Base-by-base conservation (phyloP, 208 protist genomes). In the Trypanosoma vivax region DNA sequence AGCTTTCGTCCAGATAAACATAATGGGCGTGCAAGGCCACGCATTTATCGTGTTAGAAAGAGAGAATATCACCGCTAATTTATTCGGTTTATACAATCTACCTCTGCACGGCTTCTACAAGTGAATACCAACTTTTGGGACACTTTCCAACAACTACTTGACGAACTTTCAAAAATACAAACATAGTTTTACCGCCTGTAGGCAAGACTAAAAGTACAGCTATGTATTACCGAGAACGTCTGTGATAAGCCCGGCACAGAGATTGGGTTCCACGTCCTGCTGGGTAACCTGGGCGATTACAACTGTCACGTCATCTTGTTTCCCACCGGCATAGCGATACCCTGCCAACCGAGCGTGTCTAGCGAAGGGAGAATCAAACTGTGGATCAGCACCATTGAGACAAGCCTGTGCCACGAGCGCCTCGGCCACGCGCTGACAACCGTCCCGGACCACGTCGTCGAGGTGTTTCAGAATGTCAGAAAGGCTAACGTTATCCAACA, bases 281-380 rank as follows among this genome's bases (percentile, higher is more conserved):
- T 21, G 31, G 2, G 70, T 83, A n/a, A 94, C 76, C 39, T 75
- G 57, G n/a, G 87, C 80, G 11, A 91, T 76, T 10, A 94, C 52
- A 41, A 78, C 73, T 0, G 87, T 94, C 16, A 94, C 79, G 53
- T 94, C 87, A 52, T 94, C 87, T 18, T 90, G 60, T 49, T 94
- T 94, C 16, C 87, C 87, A 27, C 87, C 87, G 11, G 41, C 60
- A 51, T 88, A 88, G 16, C 50, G 60, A 58, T 85, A 88, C 7
- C 86, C 86, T 10, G 60, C 56, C 24, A 57, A 48, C 23, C 50
- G 47, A 2, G 86, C 86, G 23, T 87, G 69, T 35, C 63, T 76
- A n/a, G 86, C 79, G 67, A 93, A 93, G 1, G 86, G 86, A 1
- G 86, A 90, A 28, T 73, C 54, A 53, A 75, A 84, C 9, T 68